Base-by-base conservation (phyloP, 2,329 filamentous ascomycete species). In the Fusarium sp. region DNA sequence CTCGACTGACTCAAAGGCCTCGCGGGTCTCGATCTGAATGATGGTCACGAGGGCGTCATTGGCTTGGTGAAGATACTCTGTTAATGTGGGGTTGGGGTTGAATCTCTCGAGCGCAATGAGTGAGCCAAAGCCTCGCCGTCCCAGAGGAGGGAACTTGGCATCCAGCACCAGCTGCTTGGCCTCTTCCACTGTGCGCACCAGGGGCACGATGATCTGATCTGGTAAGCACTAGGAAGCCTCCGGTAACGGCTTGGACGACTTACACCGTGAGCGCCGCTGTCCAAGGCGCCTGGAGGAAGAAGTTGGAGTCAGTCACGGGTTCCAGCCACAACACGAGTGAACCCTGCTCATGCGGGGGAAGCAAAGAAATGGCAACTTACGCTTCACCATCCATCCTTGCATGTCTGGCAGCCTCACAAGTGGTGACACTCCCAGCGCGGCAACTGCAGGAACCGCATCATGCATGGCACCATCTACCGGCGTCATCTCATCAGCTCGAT, bases 21-120 rank as follows among this genome's bases (percentile, higher is more conserved):
- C 89, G 64, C 83, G 82, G 2, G 90, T 92, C 81, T 92, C 91
- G 62, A 92, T 92, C 80, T 92, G 90, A 5, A 92, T 88, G 81
- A 91, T 90, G 29, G 88, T 91, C 64, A 92, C 79, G 35, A 92
- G 83, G 35, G 77, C 66, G 61, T 86, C 81, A 70, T 87, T 87
- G 42, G 85, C 86, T 49, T 83, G 80, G 67, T 83, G 79, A 73
- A 87, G 82, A 67, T 87, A 87, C 64, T 86, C 83, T 5, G 83
- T 83, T 14, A 84, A 82, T 5, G 80, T 83, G 24, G 84, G 80
- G 27, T 81, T 81, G 65, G 84, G 83, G 35, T 77, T 81, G 73
- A 86, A 85, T 29, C 82, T 81, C 44, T 79, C 78, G 5, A 77
- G 69, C 10, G 84, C 83, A 66, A 87, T 84, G 24, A 85, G 84